Evolutionary conservation across 805 yeast species (phyloP).

Genomic region (Saccharomycopsis sp.): DNA sequence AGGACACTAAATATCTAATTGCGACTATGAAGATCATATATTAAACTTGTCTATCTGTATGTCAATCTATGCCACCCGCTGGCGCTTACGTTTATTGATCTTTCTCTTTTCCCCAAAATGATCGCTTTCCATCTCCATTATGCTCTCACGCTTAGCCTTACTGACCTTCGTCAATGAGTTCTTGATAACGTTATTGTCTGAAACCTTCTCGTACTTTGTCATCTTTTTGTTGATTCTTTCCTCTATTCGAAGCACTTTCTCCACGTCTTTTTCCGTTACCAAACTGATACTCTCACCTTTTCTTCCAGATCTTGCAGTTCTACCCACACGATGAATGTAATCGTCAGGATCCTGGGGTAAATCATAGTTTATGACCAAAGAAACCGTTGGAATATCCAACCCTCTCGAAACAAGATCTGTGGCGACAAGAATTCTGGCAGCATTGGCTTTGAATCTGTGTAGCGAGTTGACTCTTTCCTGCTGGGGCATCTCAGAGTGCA

Average conservation of each 20-base stretch:
- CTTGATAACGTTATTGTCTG: constrained; percentile 72
- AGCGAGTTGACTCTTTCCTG: constrained; percentile 83
- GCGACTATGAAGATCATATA: background rate
- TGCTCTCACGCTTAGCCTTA: constrained; percentile 81
- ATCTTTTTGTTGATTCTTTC: constrained; percentile 74
- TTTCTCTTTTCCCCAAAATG: constrained; percentile 71
- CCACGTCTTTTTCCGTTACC: constrained; percentile 80
- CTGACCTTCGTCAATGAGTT: constrained; percentile 63
- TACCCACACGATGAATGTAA: constrained; percentile 93
- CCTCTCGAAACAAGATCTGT: constrained; percentile 98
- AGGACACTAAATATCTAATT: background rate
- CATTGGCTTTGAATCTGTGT: constrained; percentile 89
- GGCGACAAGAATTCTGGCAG: constrained; percentile 87
- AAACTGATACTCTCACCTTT: constrained; percentile 76
- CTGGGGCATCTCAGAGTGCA: constrained; percentile 95
- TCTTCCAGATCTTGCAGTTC: constrained; percentile 98
- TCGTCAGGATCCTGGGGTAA: constrained; percentile 96
- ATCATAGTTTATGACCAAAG: constrained; percentile 83
- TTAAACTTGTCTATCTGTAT: too few relatives aligned
- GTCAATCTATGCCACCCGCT: too few relatives aligned
- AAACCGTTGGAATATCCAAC: constrained; percentile 90
- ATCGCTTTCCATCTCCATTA: constrained; percentile 90
- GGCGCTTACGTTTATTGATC: constrained; percentile 39
- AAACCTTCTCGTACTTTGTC: constrained; percentile 63
- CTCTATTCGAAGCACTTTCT: constrained; percentile 78